A percentile compares a stretch with the other conserved stretches of the same genome.
These are phyloP conservation scores for Fusarium clavum DNA, from an alignment of 2,329 filamentous ascomycete genomes.

Conservation along the genomic window DNA sequence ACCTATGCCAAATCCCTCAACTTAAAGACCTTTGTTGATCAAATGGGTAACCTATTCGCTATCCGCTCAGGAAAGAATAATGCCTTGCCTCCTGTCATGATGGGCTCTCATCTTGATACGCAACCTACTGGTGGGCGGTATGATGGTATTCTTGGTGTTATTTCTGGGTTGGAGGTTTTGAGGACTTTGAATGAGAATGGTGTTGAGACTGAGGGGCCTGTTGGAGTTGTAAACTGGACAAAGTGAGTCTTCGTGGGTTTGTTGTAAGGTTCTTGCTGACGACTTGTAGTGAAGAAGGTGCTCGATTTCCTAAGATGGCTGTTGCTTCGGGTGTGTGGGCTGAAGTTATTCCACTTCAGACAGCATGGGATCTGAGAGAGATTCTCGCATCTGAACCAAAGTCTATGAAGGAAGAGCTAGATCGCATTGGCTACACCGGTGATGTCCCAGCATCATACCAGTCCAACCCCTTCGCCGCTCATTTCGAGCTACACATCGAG, in stretches of 20 bases:
- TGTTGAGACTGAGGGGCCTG: background rate
- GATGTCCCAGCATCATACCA: background rate
- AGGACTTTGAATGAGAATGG: background rate
- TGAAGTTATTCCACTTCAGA: background rate
- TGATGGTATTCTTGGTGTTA: slow-evolving; percentile 9
- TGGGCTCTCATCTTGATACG: slow-evolving; percentile 10
- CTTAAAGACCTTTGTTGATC: background rate
- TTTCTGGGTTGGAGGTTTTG: slow-evolving; percentile 2
- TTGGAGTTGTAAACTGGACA: slow-evolving; percentile 16
- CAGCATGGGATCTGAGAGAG: background rate
- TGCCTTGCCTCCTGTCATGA: background rate
- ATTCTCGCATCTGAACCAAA: background rate
- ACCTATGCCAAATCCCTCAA: slow-evolving; percentile 3
- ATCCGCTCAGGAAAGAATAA: background rate
- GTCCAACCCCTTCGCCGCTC: background rate
- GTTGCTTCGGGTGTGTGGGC: slow-evolving; percentile 5
- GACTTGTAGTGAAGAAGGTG: background rate
- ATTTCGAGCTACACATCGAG: slow-evolving; percentile 5
- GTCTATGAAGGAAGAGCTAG: slow-evolving; percentile 19
- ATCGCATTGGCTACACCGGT: background rate
- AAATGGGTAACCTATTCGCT: slow-evolving; percentile 10
- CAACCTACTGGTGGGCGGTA: slow-evolving; percentile 4
- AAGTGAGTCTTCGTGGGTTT: background rate
- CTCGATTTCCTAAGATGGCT: slow-evolving; percentile 16
- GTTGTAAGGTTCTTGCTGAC: background rate